These are phyloP conservation scores for Scytalidium lignicola DNA, from an alignment of 2,329 filamentous ascomycete species.

Conservation along the genomic window DNA sequence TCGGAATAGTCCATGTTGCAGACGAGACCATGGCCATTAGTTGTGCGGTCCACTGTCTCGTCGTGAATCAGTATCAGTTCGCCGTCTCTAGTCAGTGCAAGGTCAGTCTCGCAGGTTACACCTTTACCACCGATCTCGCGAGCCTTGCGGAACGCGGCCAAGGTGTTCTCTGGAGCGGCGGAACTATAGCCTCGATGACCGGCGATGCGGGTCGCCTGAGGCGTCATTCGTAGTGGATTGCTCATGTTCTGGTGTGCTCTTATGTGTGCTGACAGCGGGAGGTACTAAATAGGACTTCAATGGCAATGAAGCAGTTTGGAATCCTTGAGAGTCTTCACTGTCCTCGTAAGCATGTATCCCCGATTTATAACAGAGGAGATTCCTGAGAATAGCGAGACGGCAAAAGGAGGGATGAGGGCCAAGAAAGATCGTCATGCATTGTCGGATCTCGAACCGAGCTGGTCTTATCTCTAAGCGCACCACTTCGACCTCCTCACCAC, in stretches of 20 bases:
- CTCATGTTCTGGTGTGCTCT: neutral
- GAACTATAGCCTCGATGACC: slow-evolving; percentile 1
- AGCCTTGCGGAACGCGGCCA: neutral
- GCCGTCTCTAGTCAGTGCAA: slow-evolving; percentile 1
- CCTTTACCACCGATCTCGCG: neutral
- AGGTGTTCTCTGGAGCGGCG: slow-evolving; percentile 2
- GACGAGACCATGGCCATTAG: neutral
- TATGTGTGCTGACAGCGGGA: too few relatives aligned
- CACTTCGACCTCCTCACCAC: neutral
- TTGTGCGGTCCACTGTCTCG: slow-evolving; percentile 4
- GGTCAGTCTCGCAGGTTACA: slow-evolving; percentile 2
- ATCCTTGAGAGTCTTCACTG: neutral
- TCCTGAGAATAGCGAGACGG: neutral
- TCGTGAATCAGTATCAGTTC: slow-evolving; percentile 2
- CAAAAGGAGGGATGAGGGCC: neutral
- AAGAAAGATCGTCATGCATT: neutral
- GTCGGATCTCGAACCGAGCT: neutral
- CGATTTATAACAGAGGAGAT: neutral
- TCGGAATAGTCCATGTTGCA: slow-evolving; percentile 3
- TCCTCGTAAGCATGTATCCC: neutral
- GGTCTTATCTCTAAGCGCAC: neutral
- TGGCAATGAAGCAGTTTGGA: neutral
- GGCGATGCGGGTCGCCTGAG: slow-evolving; percentile 1
- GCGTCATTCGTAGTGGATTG: slow-evolving; percentile 1
- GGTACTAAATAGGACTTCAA: neutral